Percentiles rank a stretch among this genome's conserved stretches.
Evolutionary conservation across 73 alveolate genomes (phyloP).

Genomic region (Paramecium tetraurelia): DNA sequence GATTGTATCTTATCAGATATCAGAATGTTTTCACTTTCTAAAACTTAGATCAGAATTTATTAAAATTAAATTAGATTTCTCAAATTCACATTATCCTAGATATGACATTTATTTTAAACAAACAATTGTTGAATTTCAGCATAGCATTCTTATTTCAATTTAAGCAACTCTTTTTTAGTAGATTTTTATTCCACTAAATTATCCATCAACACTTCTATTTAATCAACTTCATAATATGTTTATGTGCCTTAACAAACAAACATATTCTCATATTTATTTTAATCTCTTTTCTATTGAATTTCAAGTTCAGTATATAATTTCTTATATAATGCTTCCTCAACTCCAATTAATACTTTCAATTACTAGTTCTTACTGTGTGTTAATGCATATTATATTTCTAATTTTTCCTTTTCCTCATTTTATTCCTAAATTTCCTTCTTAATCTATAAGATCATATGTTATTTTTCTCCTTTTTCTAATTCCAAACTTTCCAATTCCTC

Average conservation of each 20-base stretch:
- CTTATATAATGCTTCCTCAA: conserved; percentile 23
- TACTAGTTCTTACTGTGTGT: background rate
- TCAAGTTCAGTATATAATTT: background rate
- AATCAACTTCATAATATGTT: background rate
- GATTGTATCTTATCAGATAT: background rate
- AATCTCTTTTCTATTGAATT: background rate
- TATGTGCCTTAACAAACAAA: background rate
- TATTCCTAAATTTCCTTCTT: background rate
- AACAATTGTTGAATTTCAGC: background rate
- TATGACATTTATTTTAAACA: background rate
- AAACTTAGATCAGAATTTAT: background rate
- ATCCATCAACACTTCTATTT: background rate
- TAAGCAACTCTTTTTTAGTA: background rate
- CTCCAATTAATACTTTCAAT: background rate
- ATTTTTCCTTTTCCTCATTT: background rate
- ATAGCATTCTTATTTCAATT: background rate
- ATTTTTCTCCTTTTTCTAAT: conserved; percentile 32
- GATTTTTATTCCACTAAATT: background rate
- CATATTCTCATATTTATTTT: background rate
- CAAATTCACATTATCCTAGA: background rate
- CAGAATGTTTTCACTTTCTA: background rate
- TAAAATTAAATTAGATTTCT: background rate
- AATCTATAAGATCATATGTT: background rate
- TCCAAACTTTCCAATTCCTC: conserved; percentile 25
- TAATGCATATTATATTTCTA: background rate